A percentile compares a stretch with the other conserved stretches of the same genome.
Conservation (phyloP, 2,329 filamentous ascomycete species). For the Botrytis tulipae region DNA sequence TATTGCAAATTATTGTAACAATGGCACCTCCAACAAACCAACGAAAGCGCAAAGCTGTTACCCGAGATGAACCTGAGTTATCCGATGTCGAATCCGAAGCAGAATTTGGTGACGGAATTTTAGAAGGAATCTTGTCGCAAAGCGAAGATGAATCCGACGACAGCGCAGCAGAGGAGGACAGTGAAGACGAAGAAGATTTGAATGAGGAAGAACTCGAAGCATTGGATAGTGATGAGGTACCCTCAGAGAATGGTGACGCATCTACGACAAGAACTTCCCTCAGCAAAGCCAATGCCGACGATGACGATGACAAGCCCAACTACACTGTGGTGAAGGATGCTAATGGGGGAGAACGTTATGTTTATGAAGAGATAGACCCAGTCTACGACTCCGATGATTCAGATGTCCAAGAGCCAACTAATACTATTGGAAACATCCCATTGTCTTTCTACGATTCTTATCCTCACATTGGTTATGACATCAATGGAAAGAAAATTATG, state of each 20-base stretch:
- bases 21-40: constrained; percentile 36
- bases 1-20: constrained; percentile 12
- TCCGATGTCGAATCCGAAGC: constrained; percentile 56
- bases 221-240: constrained; percentile 51
- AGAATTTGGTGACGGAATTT: constrained; percentile 54
- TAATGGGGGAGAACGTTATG: constrained; percentile 84
- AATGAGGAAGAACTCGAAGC: constrained; percentile 43
- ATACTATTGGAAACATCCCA: constrained; percentile 95
- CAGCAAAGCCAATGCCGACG: constrained; percentile 42
- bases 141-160: constrained; percentile 59
- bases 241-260: constrained; percentile 41
- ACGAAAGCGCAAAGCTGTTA: constrained; percentile 63
- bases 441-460: constrained; percentile 96
- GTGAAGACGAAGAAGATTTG: constrained; percentile 44
- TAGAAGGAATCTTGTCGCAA: constrained; percentile 57
- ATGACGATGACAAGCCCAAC: constrained; percentile 45
- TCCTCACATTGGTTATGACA: constrained; percentile 97
- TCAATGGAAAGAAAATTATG: constrained; percentile 98
- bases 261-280: constrained; percentile 44
- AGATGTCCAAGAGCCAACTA: constrained; percentile 73
- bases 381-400: constrained; percentile 96
- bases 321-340: constrained; percentile 71
- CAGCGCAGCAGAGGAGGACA: constrained; percentile 47
- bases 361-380: constrained; percentile 91
- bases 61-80: constrained; percentile 49